phyloP scores from a whole-genome alignment of 2,329 filamentous ascomycete genomes.

The Fusarium keratoplasticum region DNA sequence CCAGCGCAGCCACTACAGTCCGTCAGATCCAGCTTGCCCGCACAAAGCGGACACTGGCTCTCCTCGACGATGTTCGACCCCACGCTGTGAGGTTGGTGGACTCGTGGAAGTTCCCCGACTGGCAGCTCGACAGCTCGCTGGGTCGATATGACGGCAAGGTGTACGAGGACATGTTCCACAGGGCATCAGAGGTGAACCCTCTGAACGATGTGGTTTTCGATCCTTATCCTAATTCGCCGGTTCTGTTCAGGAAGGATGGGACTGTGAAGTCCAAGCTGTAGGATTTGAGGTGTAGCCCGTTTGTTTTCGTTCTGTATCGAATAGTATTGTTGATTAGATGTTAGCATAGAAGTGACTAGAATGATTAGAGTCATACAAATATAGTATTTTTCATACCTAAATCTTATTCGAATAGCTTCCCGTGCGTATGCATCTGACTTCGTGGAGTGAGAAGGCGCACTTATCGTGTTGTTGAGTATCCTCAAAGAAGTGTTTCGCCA shows the following conservation, averaged over 20 bases:
- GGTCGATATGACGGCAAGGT: conserved; percentile 80
- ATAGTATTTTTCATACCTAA: not conserved
- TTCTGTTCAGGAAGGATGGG: conserved; percentile 35
- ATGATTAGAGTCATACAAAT: not conserved
- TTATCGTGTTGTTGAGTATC: not conserved
- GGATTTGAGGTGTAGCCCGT: not conserved
- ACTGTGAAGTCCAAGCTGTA: conserved; percentile 27
- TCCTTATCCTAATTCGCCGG: conserved; percentile 69
- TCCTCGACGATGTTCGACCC: conserved; percentile 78
- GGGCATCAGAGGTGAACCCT: conserved; percentile 79
- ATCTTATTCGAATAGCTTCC: not conserved
- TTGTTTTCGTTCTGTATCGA: not conserved
- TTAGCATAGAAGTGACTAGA: not conserved
- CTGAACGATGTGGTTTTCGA: conserved; percentile 79
- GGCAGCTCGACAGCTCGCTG: conserved; percentile 78
- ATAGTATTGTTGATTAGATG: not conserved
- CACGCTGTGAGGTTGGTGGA: conserved; percentile 80
- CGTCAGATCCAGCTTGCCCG: conserved; percentile 78
- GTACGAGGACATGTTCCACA: conserved; percentile 81
- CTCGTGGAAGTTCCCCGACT: conserved; percentile 81
- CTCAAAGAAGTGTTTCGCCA: not conserved
- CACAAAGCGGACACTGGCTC: conserved; percentile 74
- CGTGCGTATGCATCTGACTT: not conserved
- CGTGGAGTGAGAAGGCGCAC: not conserved
- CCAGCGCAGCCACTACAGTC: conserved; percentile 74